A percentile compares a stretch with the other conserved stretches of the same genome.
Conservation (phyloP, 2,329 filamentous ascomycete species). For the Didymella sp. region DNA sequence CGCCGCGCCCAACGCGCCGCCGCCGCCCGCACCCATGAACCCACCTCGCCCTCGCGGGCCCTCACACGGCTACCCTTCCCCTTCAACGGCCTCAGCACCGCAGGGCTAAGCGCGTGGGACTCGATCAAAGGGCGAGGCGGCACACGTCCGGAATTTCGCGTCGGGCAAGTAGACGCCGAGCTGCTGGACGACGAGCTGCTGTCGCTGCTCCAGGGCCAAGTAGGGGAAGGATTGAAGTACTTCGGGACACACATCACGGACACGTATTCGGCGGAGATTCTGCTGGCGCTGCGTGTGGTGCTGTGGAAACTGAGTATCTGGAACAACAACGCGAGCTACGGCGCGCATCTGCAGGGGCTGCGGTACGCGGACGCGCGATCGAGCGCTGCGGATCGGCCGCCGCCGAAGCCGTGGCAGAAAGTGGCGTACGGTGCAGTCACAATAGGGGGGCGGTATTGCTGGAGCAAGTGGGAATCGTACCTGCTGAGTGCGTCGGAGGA, state of each 20-base stretch:
- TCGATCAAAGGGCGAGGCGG: constrained; percentile 75
- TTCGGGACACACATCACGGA: constrained; percentile 78
- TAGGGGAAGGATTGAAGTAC: constrained; percentile 86
- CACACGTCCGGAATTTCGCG: constrained; percentile 84
- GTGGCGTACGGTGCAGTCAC: constrained; percentile 82
- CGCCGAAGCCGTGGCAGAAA: constrained; percentile 85
- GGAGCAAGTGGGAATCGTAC: constrained; percentile 91
- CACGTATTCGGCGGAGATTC: constrained; percentile 87
- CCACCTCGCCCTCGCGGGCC: constrained; percentile 56
- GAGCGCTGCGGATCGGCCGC: constrained; percentile 58
- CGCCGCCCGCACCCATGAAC: constrained; percentile 60
- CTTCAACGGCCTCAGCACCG: constrained; percentile 63
- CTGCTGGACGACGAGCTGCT: constrained; percentile 92
- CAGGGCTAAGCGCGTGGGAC: constrained; percentile 69
- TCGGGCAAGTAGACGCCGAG: constrained; percentile 95
- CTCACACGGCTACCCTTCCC: constrained; percentile 58
- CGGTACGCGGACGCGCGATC: constrained; percentile 85
- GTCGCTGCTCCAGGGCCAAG: constrained; percentile 82
- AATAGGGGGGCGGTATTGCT: constrained; percentile 86
- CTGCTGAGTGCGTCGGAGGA: constrained; percentile 78
- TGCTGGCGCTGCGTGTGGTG: constrained; percentile 75
- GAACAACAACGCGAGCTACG: constrained; percentile 96
- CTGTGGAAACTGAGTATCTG: constrained; percentile 96
- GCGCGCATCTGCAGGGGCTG: constrained; percentile 89
- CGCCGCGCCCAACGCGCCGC: constrained; percentile 79